Evolutionary conservation across 2,329 filamentous ascomycete species (phyloP), one percentile per base, ranked within the genome.

Genomic region (Drechslerella dactyloides): DNA sequence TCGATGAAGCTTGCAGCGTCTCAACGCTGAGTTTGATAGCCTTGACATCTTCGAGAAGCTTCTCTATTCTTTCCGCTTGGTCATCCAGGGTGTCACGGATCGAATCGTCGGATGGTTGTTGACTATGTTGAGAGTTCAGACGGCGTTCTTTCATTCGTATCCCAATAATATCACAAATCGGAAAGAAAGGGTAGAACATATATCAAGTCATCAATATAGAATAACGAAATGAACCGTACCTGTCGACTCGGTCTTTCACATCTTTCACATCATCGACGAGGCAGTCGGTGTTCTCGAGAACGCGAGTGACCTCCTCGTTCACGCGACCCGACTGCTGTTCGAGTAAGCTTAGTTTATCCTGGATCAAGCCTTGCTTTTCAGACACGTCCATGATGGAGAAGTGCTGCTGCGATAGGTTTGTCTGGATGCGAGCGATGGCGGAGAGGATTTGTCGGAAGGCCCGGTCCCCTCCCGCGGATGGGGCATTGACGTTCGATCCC

Each of bases 51-150:
- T 72, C 55, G 51, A 72, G 55, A 44, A 72, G 68, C 35, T 61
- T 72, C 7, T 65, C 68, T 60, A 72, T 72, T 50, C 68, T 65
- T 51, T 72, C 68, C 21, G 68, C 55, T 42, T 72, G 68, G 46
- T 72, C 68, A 2, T 72, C 68, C 30, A 72, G n/a, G 52, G 68
- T 72, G 30, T 72, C 68, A 59, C 57, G 68, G 53, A 72, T 72
- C 54, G 68, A 59, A 17, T 72, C 68, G 54, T 72, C 68, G 50
- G 68, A 23, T 40, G 60, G 10, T n/a, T 59, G 42, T 72, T 60
- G 66, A 65, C 68, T 72, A 72, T 72, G 68, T 51, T 65, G 60
- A 72, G 19, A 72, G 60, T 72, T 72, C 68, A 72, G 68, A 72
- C 60, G 54, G 54, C 51, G 35, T 60, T 52, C 56, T 69, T 51